Percentiles rank a stretch among this genome's conserved stretches.
These are phyloP conservation scores for Lathyrus tuberosus DNA, from an alignment of 306 rosid genomes.

Conservation along the genomic window DNA sequence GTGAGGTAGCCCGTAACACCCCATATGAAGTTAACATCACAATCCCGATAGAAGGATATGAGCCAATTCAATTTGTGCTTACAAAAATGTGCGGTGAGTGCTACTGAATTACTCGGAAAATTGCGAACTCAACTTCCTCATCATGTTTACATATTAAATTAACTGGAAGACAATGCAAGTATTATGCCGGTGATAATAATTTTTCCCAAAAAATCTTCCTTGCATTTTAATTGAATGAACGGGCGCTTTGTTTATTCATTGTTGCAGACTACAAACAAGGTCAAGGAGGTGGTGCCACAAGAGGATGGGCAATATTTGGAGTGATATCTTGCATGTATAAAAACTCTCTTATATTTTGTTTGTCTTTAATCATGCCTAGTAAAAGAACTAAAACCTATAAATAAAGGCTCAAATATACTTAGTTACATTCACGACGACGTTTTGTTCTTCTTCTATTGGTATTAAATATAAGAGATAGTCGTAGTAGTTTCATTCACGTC, in stretches of 20 bases:
- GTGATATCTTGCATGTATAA: conserved; percentile 88
- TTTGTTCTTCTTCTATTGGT: conserved; percentile 35
- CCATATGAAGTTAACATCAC: conserved; percentile 79
- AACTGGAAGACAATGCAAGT: conserved; percentile 19
- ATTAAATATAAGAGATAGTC: conserved; percentile 37
- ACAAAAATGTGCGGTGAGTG: conserved; percentile 85
- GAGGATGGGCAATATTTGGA: conserved; percentile 92
- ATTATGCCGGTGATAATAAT: conserved; percentile 14
- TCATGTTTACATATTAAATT: background rate
- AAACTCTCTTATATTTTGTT: conserved; percentile 30
- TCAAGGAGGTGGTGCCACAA: conserved; percentile 55
- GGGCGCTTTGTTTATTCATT: conserved; percentile 38
- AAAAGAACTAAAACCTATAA: conserved; percentile 31
- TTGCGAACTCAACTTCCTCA: conserved; percentile 10
- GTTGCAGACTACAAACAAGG: conserved; percentile 71
- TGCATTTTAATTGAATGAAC: conserved; percentile 10
- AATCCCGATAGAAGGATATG: conserved; percentile 81
- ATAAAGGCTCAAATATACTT: background rate
- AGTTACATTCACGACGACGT: background rate
- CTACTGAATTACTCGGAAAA: conserved; percentile 21
- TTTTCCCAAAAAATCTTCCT: too few species aligned
- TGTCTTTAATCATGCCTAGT: conserved; percentile 27
- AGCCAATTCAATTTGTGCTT: conserved; percentile 73
- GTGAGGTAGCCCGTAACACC: conserved; percentile 57
- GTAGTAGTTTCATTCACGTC: background rate